Evolutionary conservation across 2,329 filamentous ascomycete genomes (phyloP).

Genomic region (Fusarium hainanense): DNA sequence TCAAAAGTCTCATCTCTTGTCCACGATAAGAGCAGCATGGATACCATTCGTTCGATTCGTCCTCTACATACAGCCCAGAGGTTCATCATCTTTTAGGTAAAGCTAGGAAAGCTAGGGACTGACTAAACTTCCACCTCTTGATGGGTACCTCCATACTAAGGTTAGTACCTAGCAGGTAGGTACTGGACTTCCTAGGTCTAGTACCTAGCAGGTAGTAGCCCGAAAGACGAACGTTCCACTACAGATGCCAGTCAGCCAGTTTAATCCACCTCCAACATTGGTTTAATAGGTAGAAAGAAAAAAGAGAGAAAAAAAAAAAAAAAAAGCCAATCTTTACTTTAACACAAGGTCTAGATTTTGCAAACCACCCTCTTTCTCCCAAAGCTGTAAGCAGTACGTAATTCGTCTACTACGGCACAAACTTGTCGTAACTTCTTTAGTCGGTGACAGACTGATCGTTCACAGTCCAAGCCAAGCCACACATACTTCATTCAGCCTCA

Average conservation of each 20-base stretch:
- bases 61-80: neutral
- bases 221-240: conserved; percentile 3
- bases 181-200: no score
- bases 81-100: neutral
- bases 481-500: conserved; percentile 9
- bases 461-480: neutral
- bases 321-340: conserved; percentile 28
- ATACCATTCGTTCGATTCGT: neutral
- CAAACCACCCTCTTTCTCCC: conserved; percentile 10
- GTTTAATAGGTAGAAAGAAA: no score
- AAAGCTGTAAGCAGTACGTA: neutral
- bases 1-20: neutral
- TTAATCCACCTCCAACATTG: neutral
- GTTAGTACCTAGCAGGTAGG: neutral
- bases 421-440: neutral
- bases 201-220: neutral
- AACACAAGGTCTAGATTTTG: conserved; percentile 8
- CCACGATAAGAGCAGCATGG: neutral
- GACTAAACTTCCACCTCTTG: neutral
- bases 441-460: neutral
- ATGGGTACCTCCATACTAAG: neutral
- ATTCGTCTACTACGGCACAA: neutral
- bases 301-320: conserved; percentile 10
- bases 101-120: neutral
- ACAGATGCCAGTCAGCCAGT: neutral